Base-by-base conservation (phyloP, 352 stramenopile genomes). In the Globisporangium ultimum region DNA sequence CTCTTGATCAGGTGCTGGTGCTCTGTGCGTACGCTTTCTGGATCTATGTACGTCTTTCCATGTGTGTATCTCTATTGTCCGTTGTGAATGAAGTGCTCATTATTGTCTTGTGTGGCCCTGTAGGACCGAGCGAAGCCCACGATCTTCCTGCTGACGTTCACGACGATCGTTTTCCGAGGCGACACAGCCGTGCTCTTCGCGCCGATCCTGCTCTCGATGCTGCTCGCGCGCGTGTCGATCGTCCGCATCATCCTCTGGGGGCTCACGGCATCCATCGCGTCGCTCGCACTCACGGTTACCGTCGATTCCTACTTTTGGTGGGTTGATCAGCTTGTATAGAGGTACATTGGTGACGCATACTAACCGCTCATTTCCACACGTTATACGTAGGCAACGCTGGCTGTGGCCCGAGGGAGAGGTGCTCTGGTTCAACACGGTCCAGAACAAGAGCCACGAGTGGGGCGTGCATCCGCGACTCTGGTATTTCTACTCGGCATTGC, bases 371-470 rank as follows among this genome's bases (percentile, higher is more conserved):
- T 36, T 36, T 10, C 7, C 5, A 5, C 28, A 10, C 28, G 9
- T 54, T 1, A 10, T 1, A 15, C 13, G 8, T 17, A 76, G 63
- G 73, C 80, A 86, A 63, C 82, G 87, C 10, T 96, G 79, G 88
- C 67, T 99, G 20, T 99, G 97, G 97, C 96, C 98, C n/a, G 98
- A 99, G 64, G 96, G 97, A 28, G 87, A 97, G 57, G 98, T 99
- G 10, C 84, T 99, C 28, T 99, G 94, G 72, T 99, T 98, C 67
- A 95, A 95, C 48, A 97, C 96, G 1, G 80, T 99, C 45, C 74
- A 98, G 51, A 99, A 99, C 73, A 98, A 97, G 61, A 99, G 92
- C 52, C 88, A 84, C 54, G 95, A 99, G 64, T 99, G 96, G 96
- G 98, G 98, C 22, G 91, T 96, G 34, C 93, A 81, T 55, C 94